Conservation (phyloP, 305 asterid genomes). For the Withania somnifera region DNA sequence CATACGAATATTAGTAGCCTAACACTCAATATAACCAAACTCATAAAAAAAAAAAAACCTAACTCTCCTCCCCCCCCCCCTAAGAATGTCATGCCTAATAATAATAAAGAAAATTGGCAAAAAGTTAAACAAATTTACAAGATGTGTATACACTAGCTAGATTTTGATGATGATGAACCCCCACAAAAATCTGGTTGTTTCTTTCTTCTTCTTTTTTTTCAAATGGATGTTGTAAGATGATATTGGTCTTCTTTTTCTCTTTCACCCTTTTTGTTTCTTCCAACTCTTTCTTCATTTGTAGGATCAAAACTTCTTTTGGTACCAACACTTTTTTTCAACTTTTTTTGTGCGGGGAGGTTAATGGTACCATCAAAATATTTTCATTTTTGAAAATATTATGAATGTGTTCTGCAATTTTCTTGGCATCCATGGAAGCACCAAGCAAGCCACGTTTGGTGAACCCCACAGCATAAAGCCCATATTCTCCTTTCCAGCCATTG, state of each 20-base stretch:
- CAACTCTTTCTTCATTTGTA: background rate
- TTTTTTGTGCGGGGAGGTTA: background rate
- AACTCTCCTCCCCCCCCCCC: conserved; percentile 13
- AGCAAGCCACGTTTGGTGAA: conserved; percentile 96
- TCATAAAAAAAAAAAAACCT: background rate
- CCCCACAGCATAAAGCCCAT: conserved; percentile 87
- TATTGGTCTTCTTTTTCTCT: background rate
- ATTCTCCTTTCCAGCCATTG: conserved; percentile 89
- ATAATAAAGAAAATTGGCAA: conserved; percentile 8
- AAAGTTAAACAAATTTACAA: conserved; percentile 28
- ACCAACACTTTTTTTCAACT: background rate
- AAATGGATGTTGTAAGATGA: conserved; percentile 1
- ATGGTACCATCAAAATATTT: background rate
- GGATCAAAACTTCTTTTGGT: background rate
- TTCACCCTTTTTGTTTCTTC: background rate
- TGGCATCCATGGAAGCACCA: conserved; percentile 92
- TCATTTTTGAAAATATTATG: conserved; percentile 8
- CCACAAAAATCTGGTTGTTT: conserved; percentile 3
- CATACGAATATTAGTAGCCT: background rate
- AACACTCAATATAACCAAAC: conserved; percentile 4
- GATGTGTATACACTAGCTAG: conserved; percentile 9
- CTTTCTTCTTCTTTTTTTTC: background rate
- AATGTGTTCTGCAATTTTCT: conserved; percentile 65
- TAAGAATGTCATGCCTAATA: conserved; percentile 27
- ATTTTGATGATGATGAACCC: conserved; percentile 11